Conservation (phyloP, 305 asterid species). For the Solanum hybrid region DNA sequence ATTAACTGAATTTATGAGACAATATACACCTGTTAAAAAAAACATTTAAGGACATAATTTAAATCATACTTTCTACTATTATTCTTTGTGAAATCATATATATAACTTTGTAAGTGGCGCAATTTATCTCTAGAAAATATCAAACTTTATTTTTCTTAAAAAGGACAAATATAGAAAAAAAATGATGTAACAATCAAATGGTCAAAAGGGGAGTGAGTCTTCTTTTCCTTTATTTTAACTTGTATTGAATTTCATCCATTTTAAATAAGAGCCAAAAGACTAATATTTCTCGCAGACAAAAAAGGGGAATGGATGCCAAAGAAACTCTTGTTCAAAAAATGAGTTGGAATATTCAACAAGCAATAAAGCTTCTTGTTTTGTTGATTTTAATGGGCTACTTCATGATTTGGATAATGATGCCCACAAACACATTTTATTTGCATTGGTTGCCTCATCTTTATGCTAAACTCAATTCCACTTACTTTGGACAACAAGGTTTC, state of each 20-base stretch:
- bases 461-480: conserved; percentile 29
- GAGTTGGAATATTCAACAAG: conserved; percentile 15
- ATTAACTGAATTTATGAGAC: no score
- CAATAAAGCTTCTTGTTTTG: conserved; percentile 24
- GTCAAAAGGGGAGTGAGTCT: neutral
- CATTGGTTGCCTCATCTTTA: conserved; percentile 40
- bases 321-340: neutral
- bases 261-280: neutral
- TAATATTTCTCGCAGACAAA: neutral
- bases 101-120: no score
- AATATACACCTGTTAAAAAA: no score
- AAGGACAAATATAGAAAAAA: no score
- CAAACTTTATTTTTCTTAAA: neutral
- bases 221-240: neutral
- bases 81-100: no score
- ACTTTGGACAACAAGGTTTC: conserved; percentile 49
- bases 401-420: conserved; percentile 58
- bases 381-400: conserved; percentile 33
- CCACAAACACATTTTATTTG: conserved; percentile 38
- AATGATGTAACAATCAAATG: neutral
- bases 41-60: no score
- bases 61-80: no score
- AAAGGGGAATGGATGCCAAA: neutral
- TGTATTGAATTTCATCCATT: neutral
- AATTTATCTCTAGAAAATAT: neutral